Evolutionary conservation across 345 rosid genomes (phyloP).

Genomic region (Eucalyptus lansdowneana): DNA sequence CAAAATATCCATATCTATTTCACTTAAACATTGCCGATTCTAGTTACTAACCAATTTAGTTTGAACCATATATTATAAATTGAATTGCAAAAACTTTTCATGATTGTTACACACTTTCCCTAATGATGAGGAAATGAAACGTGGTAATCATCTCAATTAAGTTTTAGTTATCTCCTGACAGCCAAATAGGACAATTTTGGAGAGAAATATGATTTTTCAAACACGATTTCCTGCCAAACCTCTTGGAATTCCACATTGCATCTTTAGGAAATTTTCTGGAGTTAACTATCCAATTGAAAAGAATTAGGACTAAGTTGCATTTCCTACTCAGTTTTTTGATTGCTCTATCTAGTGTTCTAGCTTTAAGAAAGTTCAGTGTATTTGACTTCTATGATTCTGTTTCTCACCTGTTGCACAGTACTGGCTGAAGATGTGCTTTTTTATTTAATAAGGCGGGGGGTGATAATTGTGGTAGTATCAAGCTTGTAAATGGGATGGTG

Average conservation of each 20-base stretch:
- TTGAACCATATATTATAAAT: background rate
- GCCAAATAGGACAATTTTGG: background rate
- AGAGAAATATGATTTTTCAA: background rate
- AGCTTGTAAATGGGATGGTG: background rate
- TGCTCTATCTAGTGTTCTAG: background rate
- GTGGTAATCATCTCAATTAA: background rate
- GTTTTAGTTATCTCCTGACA: background rate
- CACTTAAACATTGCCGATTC: background rate
- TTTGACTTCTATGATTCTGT: background rate
- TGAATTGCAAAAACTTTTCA: background rate
- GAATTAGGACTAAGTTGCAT: background rate
- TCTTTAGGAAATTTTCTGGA: background rate
- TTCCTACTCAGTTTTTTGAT: background rate
- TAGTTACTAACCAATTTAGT: background rate
- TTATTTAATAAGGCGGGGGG: background rate
- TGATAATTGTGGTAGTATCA: background rate
- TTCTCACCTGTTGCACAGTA: background rate
- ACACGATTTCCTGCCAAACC: background rate
- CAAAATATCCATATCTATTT: background rate
- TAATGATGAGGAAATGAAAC: background rate
- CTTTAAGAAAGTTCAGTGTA: background rate
- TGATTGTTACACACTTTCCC: background rate
- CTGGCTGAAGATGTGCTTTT: background rate
- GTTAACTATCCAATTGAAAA: background rate
- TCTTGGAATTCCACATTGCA: background rate